These are phyloP conservation scores for Plantago lanceolata DNA, from an alignment of 305 asterid species.

Conservation along the genomic window DNA sequence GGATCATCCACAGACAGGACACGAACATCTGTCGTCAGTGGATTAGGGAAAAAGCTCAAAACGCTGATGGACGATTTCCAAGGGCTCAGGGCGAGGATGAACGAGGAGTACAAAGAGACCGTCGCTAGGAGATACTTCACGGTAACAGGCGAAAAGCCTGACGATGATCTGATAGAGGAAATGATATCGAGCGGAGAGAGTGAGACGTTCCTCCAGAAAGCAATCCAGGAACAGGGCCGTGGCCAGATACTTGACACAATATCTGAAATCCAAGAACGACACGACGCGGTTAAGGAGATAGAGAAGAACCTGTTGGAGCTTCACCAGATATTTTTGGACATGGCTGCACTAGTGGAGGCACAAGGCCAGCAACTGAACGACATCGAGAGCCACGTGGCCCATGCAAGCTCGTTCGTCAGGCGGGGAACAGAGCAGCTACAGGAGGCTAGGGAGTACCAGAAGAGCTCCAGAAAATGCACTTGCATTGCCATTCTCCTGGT, in stretches of 20 bases:
- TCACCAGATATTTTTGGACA: slow-evolving; percentile 72
- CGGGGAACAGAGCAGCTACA: slow-evolving; percentile 65
- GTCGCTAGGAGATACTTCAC: slow-evolving; percentile 66
- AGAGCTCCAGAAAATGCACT: slow-evolving; percentile 58
- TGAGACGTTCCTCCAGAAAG: slow-evolving; percentile 61
- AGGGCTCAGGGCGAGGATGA: slow-evolving; percentile 57
- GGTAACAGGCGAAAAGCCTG: slow-evolving; percentile 60
- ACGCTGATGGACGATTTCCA: slow-evolving; percentile 82
- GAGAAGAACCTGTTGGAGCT: slow-evolving; percentile 70
- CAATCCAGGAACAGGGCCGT: slow-evolving; percentile 69
- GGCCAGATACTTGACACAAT: slow-evolving; percentile 62
- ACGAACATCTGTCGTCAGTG: slow-evolving; percentile 56
- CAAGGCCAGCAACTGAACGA: slow-evolving; percentile 69
- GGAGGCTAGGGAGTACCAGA: slow-evolving; percentile 64
- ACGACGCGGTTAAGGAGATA: slow-evolving; percentile 70
- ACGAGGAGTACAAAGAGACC: slow-evolving; percentile 70
- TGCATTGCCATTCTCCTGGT: slow-evolving; percentile 51
- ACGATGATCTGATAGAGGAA: slow-evolving; percentile 53
- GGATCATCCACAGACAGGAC: slow-evolving; percentile 76
- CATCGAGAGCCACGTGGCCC: slow-evolving; percentile 69
- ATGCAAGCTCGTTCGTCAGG: slow-evolving; percentile 69
- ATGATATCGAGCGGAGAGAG: slow-evolving; percentile 68
- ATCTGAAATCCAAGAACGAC: slow-evolving; percentile 71
- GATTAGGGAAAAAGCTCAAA: slow-evolving; percentile 69
- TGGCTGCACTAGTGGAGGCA: slow-evolving; percentile 74